Evolutionary conservation across 1,284 basidiomycete genomes (phyloP).

Genomic region (Moesziomyces parantarcticus): DNA sequence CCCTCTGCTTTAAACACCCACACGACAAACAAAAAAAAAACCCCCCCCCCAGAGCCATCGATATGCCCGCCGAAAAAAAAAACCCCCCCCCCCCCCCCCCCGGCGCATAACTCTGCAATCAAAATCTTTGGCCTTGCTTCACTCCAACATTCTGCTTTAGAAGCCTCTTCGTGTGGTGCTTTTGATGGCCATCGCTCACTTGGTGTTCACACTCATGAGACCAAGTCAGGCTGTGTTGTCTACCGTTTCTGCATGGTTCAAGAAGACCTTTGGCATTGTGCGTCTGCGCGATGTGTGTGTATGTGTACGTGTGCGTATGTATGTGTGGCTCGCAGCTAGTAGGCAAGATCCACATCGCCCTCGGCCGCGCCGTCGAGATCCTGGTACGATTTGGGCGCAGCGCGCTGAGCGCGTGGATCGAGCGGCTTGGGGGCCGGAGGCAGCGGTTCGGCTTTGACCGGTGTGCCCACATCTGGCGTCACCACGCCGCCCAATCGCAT

Average conservation of each 20-base stretch:
- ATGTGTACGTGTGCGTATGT: too few species aligned
- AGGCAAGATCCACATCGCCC: constrained; percentile 50
- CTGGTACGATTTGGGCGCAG: constrained; percentile 48
- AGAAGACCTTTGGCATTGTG: too few species aligned
- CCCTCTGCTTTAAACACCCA: constrained; percentile 42
- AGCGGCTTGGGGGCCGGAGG: constrained; percentile 52
- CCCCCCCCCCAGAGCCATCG: constrained; percentile 27
- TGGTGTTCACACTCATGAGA: too few species aligned
- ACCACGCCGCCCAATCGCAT: constrained; percentile 36
- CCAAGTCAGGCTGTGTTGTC: too few species aligned
- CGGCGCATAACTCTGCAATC: too few species aligned
- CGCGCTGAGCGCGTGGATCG: constrained; percentile 43
- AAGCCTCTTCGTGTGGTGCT: too few species aligned
- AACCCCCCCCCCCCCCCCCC: too few species aligned
- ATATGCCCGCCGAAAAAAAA: constrained; percentile 34
- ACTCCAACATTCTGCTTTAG: too few species aligned
- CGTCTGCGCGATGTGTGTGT: too few species aligned
- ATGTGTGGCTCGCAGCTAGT: constrained; percentile 15
- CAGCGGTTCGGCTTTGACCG: constrained; percentile 29
- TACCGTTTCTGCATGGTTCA: too few species aligned
- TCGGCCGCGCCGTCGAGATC: constrained; percentile 57
- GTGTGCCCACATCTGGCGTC: constrained; percentile 6
- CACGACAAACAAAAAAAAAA: constrained; percentile 1
- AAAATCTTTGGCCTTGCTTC: not conserved
- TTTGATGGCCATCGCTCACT: too few species aligned